Base-by-base conservation (phyloP, 495 filamentous ascomycete species). In the Aspergillus wentii region DNA sequence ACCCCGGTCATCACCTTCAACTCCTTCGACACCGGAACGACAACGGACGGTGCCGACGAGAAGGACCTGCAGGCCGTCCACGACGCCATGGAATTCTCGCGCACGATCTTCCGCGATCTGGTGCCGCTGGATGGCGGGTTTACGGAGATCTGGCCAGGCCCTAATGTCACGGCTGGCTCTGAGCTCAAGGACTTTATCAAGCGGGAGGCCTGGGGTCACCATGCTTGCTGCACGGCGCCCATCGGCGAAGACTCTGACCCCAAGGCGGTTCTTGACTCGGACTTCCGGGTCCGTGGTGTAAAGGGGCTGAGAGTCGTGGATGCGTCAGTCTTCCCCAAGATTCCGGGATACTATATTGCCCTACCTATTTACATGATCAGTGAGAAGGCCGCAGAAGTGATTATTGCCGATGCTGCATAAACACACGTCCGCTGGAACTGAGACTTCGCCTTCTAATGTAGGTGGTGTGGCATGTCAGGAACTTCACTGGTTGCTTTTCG, bases 341-440 rank as follows among this genome's bases (percentile, higher is more conserved):
- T 77, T 31, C 77, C 76, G 8, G 80, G 80, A 1, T 71, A 69
- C n/a, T 83, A 78, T 29, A 72, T 76, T n/a, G 66, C 65, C 16
- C 52, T 75, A 27, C 69, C 79, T 4, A 78, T 77, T 2, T 81
- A 82, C 49, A 79, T 82, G 69, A 47, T 83, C 17, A 71, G 69
- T 30, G 74, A 78, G 49, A 83, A 83, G 67, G 80, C 79, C 2
- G 68, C 75, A 0, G 78, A 76, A 33, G 76, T 78, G 16, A 80
- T 83, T 27, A 42, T 78, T 25, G 61, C 52, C 3, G 72, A 51
- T 48, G 58, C 52, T 2, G 15, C 11, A 19, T 49, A 6, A 41
- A 29, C n/a, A n/a, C n/a, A n/a, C n/a, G n/a, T n/a, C n/a, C n/a
- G n/a, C n/a, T n/a, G n/a, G n/a, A n/a, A n/a, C n/a, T n/a, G n/a